Evolutionary conservation across 495 filamentous ascomycete genomes (phyloP).

Genomic region (Tuber umbilicatum): DNA sequence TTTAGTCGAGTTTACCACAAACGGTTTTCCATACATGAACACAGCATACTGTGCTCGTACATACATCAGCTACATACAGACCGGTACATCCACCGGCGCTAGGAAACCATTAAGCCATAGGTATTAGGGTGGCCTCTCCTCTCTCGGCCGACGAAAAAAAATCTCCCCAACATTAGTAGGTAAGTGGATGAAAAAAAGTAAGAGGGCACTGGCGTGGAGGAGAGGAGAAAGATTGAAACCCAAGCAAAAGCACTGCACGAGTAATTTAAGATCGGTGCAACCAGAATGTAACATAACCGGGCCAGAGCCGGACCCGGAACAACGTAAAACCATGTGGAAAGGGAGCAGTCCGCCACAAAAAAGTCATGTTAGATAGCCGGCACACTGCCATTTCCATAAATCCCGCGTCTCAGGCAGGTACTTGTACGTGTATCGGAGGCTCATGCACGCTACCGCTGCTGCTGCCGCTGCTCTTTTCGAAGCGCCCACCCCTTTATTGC

Average conservation of each 20-base stretch:
- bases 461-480: slow-evolving; percentile 49
- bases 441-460: background rate
- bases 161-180: background rate
- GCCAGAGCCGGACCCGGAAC: background rate
- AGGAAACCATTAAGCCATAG: background rate
- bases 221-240: background rate
- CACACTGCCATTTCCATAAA: background rate
- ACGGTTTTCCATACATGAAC: background rate
- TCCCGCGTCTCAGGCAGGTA: background rate
- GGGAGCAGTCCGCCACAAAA: background rate
- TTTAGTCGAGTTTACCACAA: slow-evolving; percentile 1
- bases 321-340: background rate
- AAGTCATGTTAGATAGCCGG: background rate
- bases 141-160: background rate
- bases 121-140: background rate
- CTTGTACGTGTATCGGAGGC: background rate
- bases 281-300: background rate
- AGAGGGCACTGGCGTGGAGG: background rate
- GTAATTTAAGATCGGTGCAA: background rate
- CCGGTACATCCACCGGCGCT: background rate
- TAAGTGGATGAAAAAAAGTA: background rate
- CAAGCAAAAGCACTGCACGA: background rate
- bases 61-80: background rate
- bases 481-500: slow-evolving; percentile 88
- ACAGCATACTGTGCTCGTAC: background rate